These are phyloP conservation scores for Penicillium sp. DNA, from an alignment of 2,329 filamentous ascomycete species.

Conservation along the genomic window DNA sequence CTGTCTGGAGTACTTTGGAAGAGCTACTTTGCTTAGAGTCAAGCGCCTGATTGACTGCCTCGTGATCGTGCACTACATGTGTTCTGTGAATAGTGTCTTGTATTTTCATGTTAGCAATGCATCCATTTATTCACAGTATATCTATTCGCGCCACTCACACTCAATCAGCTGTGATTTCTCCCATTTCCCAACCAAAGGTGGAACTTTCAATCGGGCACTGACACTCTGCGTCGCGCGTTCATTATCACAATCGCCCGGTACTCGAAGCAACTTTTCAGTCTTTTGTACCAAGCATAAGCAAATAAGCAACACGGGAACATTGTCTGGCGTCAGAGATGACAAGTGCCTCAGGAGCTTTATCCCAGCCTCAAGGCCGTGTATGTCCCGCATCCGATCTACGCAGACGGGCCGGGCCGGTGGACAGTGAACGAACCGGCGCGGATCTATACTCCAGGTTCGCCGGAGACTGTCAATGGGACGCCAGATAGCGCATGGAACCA, in stretches of 20 bases:
- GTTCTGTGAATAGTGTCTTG: neutral
- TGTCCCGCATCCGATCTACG: slow-evolving; percentile 56
- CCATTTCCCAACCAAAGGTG: slow-evolving; percentile 19
- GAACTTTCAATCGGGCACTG: slow-evolving; percentile 19
- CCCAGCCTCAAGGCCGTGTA: slow-evolving; percentile 77
- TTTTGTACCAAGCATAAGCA: slow-evolving; percentile 70
- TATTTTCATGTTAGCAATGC: neutral
- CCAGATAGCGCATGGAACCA: slow-evolving; percentile 39
- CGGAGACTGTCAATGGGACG: slow-evolving; percentile 51
- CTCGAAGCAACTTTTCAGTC: slow-evolving; percentile 17
- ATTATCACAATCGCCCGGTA: slow-evolving; percentile 25
- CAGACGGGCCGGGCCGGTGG: slow-evolving; percentile 54
- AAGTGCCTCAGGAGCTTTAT: slow-evolving; percentile 66
- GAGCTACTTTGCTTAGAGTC: slow-evolving; percentile 84
- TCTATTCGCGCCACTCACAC: neutral
- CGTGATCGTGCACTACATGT: neutral
- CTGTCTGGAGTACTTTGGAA: slow-evolving; percentile 97
- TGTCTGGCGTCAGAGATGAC: slow-evolving; percentile 78
- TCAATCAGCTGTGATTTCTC: neutral
- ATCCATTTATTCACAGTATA: neutral
- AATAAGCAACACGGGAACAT: slow-evolving; percentile 60
- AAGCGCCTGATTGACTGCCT: neutral
- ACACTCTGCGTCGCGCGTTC: slow-evolving; percentile 18
- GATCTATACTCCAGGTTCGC: slow-evolving; percentile 54
- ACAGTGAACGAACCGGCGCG: slow-evolving; percentile 53